A percentile compares a stretch with the other conserved stretches of the same genome.
phyloP scores from a whole-genome alignment of 2,329 filamentous ascomycete genomes.

The Volutella citrinella region DNA sequence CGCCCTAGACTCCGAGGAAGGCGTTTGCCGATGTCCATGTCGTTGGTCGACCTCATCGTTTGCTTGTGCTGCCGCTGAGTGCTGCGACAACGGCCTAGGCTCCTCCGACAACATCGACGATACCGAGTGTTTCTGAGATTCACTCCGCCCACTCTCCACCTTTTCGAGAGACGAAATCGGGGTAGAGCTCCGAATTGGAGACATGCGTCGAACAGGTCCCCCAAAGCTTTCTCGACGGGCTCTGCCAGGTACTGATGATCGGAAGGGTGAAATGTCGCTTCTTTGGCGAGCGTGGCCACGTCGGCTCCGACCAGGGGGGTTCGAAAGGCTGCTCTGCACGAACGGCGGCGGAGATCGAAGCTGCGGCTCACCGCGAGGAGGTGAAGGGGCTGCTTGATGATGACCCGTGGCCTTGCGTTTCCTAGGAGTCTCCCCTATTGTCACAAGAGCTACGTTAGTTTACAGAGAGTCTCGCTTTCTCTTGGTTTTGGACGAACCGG shows the following conservation, averaged over 20 bases:
- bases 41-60: no score
- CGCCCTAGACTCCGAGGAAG: slow-evolving; percentile 15
- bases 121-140: slow-evolving; percentile 31
- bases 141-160: slow-evolving; percentile 21
- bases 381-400: slow-evolving; percentile 23
- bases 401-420: slow-evolving; percentile 73
- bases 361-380: slow-evolving; percentile 27
- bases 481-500: slow-evolving; percentile 65
- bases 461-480: slow-evolving; percentile 42
- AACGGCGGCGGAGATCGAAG: slow-evolving; percentile 33
- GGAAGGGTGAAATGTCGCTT: slow-evolving; percentile 36
- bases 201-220: slow-evolving; percentile 21
- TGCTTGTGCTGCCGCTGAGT: slow-evolving; percentile 12
- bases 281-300: slow-evolving; percentile 34
- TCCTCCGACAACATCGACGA: slow-evolving; percentile 31
- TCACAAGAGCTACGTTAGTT: slow-evolving; percentile 35
- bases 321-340: slow-evolving; percentile 25
- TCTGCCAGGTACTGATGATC: slow-evolving; percentile 21
- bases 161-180: slow-evolving; percentile 21
- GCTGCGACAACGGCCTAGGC: slow-evolving; percentile 12
- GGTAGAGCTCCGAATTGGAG: slow-evolving; percentile 22
- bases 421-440: slow-evolving; percentile 72
- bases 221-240: slow-evolving; percentile 25
- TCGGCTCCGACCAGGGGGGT: slow-evolving; percentile 21
- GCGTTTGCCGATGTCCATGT: no score